phyloP scores from a whole-genome alignment of 2,329 filamentous ascomycete species.

The Blastomyces gilchristii region DNA sequence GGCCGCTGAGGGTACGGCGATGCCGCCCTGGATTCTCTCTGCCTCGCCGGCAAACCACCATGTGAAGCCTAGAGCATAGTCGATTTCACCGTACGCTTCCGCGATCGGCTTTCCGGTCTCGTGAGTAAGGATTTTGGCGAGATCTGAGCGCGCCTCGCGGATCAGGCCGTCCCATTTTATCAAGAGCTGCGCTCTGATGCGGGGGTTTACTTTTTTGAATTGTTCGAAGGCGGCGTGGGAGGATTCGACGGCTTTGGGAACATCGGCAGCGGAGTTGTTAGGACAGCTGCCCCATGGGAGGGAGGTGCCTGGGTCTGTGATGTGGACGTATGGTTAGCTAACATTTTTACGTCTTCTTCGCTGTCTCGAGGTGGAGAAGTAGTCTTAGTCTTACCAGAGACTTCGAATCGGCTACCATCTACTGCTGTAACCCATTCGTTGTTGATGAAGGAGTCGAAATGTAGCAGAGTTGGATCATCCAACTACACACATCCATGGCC shows the following conservation, averaged over 20 bases:
- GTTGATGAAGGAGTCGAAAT: conserved; percentile 43
- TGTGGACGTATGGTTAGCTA: conserved; percentile 6
- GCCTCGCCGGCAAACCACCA: conserved; percentile 78
- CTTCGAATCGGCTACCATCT: conserved; percentile 41
- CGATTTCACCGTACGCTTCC: conserved; percentile 61
- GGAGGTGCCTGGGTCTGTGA: conserved; percentile 42
- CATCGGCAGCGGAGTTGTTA: conserved; percentile 46
- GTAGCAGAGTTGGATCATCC: conserved; percentile 39
- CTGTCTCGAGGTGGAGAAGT: not conserved
- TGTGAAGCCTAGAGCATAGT: conserved; percentile 64
- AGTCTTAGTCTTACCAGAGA: conserved; percentile 31
- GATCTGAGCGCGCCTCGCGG: conserved; percentile 54
- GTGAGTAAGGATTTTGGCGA: conserved; percentile 75
- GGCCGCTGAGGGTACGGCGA: conserved; percentile 58
- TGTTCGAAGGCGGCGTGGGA: conserved; percentile 51
- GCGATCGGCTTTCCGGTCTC: conserved; percentile 80
- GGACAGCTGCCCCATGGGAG: conserved; percentile 43
- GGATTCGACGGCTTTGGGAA: conserved; percentile 49
- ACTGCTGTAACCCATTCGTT: conserved; percentile 39
- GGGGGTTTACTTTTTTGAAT: conserved; percentile 51
- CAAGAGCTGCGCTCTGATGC: conserved; percentile 51
- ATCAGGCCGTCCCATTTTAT: conserved; percentile 57
- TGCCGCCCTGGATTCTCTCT: conserved; percentile 61
- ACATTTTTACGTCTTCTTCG: not conserved
- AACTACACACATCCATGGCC: conserved; percentile 25